Conservation (phyloP, 1,284 basidiomycete genomes). For the Neonothopanus nambi region DNA sequence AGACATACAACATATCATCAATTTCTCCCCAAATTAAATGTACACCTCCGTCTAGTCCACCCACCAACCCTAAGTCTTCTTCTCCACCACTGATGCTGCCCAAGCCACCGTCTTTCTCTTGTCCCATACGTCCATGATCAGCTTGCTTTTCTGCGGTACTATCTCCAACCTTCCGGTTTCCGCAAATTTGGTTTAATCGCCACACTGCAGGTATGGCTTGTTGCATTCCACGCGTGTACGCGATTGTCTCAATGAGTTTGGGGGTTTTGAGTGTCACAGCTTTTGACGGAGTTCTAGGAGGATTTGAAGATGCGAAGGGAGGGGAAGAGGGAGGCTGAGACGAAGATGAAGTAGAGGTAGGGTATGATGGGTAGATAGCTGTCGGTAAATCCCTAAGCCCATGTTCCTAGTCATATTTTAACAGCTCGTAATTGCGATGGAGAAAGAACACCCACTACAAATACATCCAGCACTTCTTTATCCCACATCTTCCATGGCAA, state of each 20-base stretch:
- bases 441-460: background rate
- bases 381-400: background rate
- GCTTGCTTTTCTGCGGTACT: too few relatives aligned
- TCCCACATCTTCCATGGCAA: slow-evolving; percentile 22
- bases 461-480: background rate
- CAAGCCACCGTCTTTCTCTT: too few relatives aligned
- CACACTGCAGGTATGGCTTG: slow-evolving; percentile 2
- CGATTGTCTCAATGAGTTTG: background rate
- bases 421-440: background rate
- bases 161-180: background rate
- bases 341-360: too few relatives aligned
- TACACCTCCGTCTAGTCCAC: background rate
- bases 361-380: too few relatives aligned
- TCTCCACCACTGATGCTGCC: too few relatives aligned
- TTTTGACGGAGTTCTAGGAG: background rate
- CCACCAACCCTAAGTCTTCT: too few relatives aligned
- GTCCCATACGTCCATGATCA: too few relatives aligned
- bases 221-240: slow-evolving; percentile 3
- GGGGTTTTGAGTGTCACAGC: slow-evolving; percentile 1
- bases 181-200: slow-evolving; percentile 8
- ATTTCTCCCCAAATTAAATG: slow-evolving; percentile 7
- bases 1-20: slow-evolving; percentile 3
- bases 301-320: too few relatives aligned
- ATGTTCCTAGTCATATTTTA: background rate
- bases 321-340: too few relatives aligned